Evolutionary conservation across 2,329 filamentous ascomycete genomes (phyloP), one percentile per base, ranked within the genome.

Genomic region (Calycina herbarum): DNA sequence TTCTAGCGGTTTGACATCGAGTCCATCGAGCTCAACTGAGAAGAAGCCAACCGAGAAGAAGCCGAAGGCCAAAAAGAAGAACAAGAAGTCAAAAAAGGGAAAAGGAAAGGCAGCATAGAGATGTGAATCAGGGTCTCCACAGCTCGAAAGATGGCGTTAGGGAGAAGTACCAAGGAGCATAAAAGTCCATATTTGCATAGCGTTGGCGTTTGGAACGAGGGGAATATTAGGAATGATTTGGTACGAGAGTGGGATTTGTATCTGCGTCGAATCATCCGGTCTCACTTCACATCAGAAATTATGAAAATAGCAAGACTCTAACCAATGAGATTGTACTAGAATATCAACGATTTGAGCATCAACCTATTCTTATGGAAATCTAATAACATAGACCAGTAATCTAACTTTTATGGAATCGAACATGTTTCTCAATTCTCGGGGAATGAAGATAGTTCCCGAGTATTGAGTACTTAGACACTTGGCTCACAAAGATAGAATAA

Each of bases 11-110:
- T 29, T 59, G 33, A 62, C 59, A 10, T 69, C 69, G 5, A 64
- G 62, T 17, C 57, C 64, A 45, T 68, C 68, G 15, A 71, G 62
- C 29, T 62, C 68, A 31, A 59, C 45, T n/a, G 57, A 40, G 24
- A 51, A 8, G 31, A 57, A 51, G 15, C 42, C 68, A 31, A 59
- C 45, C 13, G 57, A 35, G 24, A 51, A 8, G 31, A 57, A 51
- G 15, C 42, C 24, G 8, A 60, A 59, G 31, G 40, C 45, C 11
- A 68, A 64, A 56, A 64, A 64, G 57, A 62, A 56, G 20, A 58
- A 68, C 15, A 45, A 63, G 57, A 63, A 65, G 33, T 42, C 33
- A n/a, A 13, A 58, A 11, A 66, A 62, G 38, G 58, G 57, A 35
- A 48, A 63, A 20, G 64, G 45, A 67, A 57, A 65, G 20, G 57